Conservation (phyloP, 2,329 filamentous ascomycete species). For the Colletotrichum siamense region DNA sequence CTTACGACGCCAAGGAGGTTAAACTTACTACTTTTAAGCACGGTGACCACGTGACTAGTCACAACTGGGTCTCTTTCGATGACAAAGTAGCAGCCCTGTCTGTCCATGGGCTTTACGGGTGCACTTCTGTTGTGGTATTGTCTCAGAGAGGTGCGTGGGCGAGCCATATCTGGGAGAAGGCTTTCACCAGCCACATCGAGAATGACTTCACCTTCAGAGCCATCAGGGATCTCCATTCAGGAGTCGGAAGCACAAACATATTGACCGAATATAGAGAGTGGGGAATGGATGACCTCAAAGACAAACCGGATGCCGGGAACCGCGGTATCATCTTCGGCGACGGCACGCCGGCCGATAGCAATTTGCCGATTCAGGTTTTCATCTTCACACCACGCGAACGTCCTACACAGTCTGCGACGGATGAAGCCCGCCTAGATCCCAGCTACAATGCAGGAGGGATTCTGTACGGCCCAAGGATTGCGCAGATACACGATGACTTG, state of each 20-base stretch:
- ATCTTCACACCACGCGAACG: background rate
- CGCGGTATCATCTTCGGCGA: background rate
- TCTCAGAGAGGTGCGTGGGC: background rate
- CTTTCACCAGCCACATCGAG: background rate
- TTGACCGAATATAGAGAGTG: background rate
- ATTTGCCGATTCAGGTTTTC: background rate
- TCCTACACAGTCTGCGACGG: too few relatives aligned
- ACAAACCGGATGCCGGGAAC: background rate
- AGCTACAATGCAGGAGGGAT: too few relatives aligned
- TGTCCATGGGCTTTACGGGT: background rate
- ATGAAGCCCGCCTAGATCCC: too few relatives aligned
- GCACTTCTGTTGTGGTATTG: background rate
- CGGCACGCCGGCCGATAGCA: accelerated
- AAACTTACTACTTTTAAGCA: accelerated
- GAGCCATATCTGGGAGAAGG: background rate
- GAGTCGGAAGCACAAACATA: too few relatives aligned
- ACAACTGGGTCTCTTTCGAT: background rate
- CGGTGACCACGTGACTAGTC: background rate
- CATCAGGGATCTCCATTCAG: background rate
- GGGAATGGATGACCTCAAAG: background rate
- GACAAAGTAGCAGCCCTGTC: background rate
- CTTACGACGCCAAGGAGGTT: background rate
- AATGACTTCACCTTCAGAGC: background rate
- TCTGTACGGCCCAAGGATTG: too few relatives aligned
- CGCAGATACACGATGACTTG: too few relatives aligned